Conservation (phyloP, 208 protist genomes). For the Acanthamoeba castellanii region DNA sequence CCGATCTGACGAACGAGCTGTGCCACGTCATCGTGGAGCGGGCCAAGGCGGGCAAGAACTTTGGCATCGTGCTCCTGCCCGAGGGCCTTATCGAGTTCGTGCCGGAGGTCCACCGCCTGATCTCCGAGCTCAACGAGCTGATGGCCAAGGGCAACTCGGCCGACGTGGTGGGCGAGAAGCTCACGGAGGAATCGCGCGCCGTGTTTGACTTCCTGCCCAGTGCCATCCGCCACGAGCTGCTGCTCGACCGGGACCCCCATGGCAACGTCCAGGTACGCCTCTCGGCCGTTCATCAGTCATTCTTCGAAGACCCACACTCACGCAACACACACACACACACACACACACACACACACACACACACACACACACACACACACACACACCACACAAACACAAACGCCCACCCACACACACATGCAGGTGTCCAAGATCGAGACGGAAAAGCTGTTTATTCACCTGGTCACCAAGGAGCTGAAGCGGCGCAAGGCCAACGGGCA, state of each 20-base stretch:
- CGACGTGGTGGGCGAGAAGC: conserved; percentile 40
- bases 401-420: no score
- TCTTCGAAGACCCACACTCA: no score
- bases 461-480: conserved; percentile 66
- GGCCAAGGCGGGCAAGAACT: conserved; percentile 82
- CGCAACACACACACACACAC: no score
- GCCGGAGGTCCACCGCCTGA: conserved; percentile 81
- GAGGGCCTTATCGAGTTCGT: conserved; percentile 90
- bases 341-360: no score
- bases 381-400: no score
- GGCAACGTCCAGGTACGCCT: conserved; percentile 83
- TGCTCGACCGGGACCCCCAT: conserved; percentile 78
- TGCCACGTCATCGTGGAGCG: conserved; percentile 81
- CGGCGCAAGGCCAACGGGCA: conserved; percentile 41
- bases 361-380: no score
- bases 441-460: conserved; percentile 83
- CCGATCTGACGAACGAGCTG: conserved; percentile 80
- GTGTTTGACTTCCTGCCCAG: conserved; percentile 79
- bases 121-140: conserved; percentile 84
- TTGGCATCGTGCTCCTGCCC: conserved; percentile 87
- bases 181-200: conserved; percentile 21
- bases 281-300: no score
- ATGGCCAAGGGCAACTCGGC: conserved; percentile 65
- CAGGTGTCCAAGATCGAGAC: conserved; percentile 88
- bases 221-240: conserved; percentile 79